Evolutionary conservation across 2,329 filamentous ascomycete species (phyloP).

Genomic region (Scytalidium lignicola): DNA sequence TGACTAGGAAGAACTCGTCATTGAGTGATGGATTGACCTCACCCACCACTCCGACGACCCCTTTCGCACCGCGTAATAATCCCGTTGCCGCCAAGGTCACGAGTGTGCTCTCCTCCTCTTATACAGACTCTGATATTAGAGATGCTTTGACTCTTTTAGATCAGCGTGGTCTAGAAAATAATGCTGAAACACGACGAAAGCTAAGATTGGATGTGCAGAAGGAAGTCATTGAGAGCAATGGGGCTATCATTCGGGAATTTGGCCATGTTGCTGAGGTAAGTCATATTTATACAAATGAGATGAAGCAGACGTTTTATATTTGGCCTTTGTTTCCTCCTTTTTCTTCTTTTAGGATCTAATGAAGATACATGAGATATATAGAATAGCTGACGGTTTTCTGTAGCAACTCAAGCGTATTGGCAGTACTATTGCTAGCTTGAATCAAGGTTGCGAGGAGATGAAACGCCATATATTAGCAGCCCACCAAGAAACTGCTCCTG

Average conservation of each 20-base stretch:
- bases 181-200: conserved; percentile 70
- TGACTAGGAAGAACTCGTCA: conserved; percentile 17
- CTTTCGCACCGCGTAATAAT: conserved; percentile 34
- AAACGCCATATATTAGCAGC: conserved; percentile 71
- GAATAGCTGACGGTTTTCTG: background rate
- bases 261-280: conserved; percentile 80
- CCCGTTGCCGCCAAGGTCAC: conserved; percentile 79
- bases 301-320: background rate
- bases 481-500: conserved; percentile 66
- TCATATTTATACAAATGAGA: too few species aligned
- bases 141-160: conserved; percentile 79
- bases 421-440: conserved; percentile 69
- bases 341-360: background rate
- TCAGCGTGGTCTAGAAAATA: conserved; percentile 64
- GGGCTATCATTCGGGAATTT: conserved; percentile 81
- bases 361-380: conserved; percentile 21
- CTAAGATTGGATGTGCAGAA: conserved; percentile 80
- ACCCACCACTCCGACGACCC: conserved; percentile 14
- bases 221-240: conserved; percentile 91
- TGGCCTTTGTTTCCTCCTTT: background rate
- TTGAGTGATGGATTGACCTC: conserved; percentile 16
- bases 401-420: conserved; percentile 87
- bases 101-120: conserved; percentile 82
- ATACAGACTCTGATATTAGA: conserved; percentile 86
- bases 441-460: conserved; percentile 76